A percentile compares a stretch with the other conserved stretches of the same genome.
phyloP scores from a whole-genome alignment of 805 yeast species.

The Wickerhamiella galacta region DNA sequence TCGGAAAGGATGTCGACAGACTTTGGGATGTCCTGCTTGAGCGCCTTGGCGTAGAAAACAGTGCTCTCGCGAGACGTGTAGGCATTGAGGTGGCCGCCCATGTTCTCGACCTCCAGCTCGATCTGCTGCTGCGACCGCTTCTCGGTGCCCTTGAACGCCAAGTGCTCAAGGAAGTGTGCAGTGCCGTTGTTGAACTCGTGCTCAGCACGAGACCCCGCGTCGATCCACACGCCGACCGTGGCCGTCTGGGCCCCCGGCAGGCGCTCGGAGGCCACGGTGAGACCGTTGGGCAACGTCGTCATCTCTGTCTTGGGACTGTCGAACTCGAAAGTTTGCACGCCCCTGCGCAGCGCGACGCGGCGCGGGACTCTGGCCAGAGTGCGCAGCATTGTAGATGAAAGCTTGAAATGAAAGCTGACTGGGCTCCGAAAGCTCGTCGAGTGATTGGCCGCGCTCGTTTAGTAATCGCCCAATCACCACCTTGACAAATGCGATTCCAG shows the following conservation, averaged over 20 bases:
- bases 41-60: conserved; percentile 84
- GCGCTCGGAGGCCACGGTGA: conserved; percentile 82
- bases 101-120: conserved; percentile 86
- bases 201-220: conserved; percentile 97
- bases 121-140: conserved; percentile 63
- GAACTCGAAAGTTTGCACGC: conserved; percentile 14
- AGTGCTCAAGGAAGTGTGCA: conserved; percentile 92
- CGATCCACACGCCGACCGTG: conserved; percentile 96
- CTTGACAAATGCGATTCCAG: not conserved
- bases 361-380: conserved; percentile 8
- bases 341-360: conserved; percentile 9
- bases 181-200: conserved; percentile 73
- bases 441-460: too few species aligned
- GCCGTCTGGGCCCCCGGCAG: conserved; percentile 85
- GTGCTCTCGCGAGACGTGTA: conserved; percentile 96
- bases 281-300: conserved; percentile 71
- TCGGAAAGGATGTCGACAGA: conserved; percentile 82
- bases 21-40: conserved; percentile 62
- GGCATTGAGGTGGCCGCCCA: conserved; percentile 96
- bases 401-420: not conserved
- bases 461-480: conserved; percentile 4
- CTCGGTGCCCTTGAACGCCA: conserved; percentile 89
- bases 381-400: conserved; percentile 14
- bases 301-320: conserved; percentile 36
- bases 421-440: not conserved